These are phyloP conservation scores for Elaeis oleifera DNA, from an alignment of 202 grass and related monocot genomes.

Conservation along the genomic window DNA sequence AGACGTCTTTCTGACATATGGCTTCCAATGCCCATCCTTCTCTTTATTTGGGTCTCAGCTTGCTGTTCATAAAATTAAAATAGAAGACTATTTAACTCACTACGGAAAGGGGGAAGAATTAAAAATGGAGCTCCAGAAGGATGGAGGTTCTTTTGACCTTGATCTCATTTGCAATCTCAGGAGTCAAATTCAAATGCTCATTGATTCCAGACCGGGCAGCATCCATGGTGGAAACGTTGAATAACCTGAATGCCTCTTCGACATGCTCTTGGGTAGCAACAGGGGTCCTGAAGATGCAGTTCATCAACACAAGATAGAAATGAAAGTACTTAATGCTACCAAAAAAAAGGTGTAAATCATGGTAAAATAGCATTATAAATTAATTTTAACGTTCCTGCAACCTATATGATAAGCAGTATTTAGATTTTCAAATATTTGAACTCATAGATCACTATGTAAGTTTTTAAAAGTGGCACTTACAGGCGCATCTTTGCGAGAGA, in stretches of 20 bases:
- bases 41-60: constrained; percentile 91
- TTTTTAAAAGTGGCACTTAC: constrained; percentile 34
- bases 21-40: constrained; percentile 93
- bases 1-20: constrained; percentile 82
- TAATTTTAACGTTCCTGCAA: too few relatives aligned
- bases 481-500: constrained; percentile 99
- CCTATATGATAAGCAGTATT: too few relatives aligned
- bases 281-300: constrained; percentile 34
- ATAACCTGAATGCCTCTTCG: constrained; percentile 91
- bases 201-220: constrained; percentile 96
- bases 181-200: constrained; percentile 83
- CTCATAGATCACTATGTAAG: too few relatives aligned
- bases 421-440: too few relatives aligned
- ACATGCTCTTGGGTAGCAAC: constrained; percentile 92
- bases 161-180: constrained; percentile 96
- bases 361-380: too few relatives aligned
- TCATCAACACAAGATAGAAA: too few relatives aligned
- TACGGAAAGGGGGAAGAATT: neutral
- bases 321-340: too few relatives aligned
- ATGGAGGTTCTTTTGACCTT: constrained; percentile 35
- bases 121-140: neutral
- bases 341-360: too few relatives aligned
- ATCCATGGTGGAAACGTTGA: constrained; percentile 82
- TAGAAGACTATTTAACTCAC: too few relatives aligned
- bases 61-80: constrained; percentile 34